phyloP scores from a whole-genome alignment of 441 rosid genomes.

The Raphanus hybrid region DNA sequence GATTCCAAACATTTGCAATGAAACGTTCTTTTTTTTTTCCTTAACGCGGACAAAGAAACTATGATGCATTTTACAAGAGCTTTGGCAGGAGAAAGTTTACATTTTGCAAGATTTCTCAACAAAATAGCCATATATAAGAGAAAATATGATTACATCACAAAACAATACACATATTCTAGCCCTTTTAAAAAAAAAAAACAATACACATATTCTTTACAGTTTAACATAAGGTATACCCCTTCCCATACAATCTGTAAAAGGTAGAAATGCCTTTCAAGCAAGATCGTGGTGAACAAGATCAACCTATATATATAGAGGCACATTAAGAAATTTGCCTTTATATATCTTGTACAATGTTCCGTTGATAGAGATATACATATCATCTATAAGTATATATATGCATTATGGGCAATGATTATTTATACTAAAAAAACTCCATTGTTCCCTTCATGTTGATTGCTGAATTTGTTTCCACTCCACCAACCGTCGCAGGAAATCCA shows the following conservation, averaged over 20 bases:
- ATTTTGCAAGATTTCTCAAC: neutral
- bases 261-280: slow-evolving; percentile 6
- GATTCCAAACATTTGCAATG: neutral
- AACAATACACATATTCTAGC: slow-evolving; percentile 1
- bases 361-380: slow-evolving; percentile 31
- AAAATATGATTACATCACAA: slow-evolving; percentile 7
- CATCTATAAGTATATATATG: slow-evolving; percentile 8
- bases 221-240: slow-evolving; percentile 2
- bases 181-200: too few species aligned
- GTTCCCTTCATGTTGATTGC: slow-evolving; percentile 21
- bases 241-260: neutral
- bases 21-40: neutral
- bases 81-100: neutral
- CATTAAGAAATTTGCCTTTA: slow-evolving; percentile 22
- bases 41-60: neutral
- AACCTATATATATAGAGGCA: slow-evolving; percentile 26
- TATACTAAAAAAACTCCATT: slow-evolving; percentile 19
- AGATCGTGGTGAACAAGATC: slow-evolving; percentile 22
- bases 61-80: neutral
- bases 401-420: slow-evolving; percentile 8
- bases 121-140: neutral
- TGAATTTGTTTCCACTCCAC: slow-evolving; percentile 66
- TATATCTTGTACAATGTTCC: slow-evolving; percentile 35
- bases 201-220: neutral
- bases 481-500: slow-evolving; percentile 71